phyloP scores from a whole-genome alignment of 2,329 filamentous ascomycete species.

The Fusarium anguioides region DNA sequence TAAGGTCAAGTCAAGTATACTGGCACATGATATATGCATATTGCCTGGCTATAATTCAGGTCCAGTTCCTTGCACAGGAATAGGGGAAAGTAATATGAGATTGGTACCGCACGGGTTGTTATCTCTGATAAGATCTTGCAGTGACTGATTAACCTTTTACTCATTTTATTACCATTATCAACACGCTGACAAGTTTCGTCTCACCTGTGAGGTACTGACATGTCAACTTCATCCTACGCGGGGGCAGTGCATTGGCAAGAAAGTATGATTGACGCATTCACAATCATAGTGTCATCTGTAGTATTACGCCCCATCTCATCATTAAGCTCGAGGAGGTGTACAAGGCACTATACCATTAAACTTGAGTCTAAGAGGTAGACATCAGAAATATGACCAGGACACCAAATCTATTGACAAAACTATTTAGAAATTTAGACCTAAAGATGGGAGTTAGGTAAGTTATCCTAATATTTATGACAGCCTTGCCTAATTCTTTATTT shows the following conservation, averaged over 20 bases:
- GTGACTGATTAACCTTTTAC: not conserved
- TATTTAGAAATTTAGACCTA: too few relatives aligned
- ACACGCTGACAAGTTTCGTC: not conserved
- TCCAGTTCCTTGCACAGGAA: not conserved
- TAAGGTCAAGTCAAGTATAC: not conserved
- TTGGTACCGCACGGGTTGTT: not conserved
- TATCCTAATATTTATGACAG: too few relatives aligned
- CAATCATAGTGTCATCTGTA: not conserved
- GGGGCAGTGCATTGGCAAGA: not conserved
- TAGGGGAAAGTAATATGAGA: not conserved
- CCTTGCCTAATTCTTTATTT: too few relatives aligned
- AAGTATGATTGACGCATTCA: not conserved
- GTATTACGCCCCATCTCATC: not conserved
- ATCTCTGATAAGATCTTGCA: conserved; percentile 6
- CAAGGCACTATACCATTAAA: not conserved
- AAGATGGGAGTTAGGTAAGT: too few relatives aligned
- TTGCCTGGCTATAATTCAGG: not conserved
- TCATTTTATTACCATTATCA: conserved; percentile 21
- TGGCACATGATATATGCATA: not conserved
- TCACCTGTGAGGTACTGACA: not conserved
- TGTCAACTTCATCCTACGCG: not conserved
- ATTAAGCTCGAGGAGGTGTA: not conserved
- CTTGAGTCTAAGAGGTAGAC: not conserved
- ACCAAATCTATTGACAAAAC: too few relatives aligned
- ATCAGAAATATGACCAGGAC: too few relatives aligned